Evolutionary conservation across 345 rosid genomes (phyloP), one percentile per base, ranked within the genome.

Genomic region (Gossypium thurberi): DNA sequence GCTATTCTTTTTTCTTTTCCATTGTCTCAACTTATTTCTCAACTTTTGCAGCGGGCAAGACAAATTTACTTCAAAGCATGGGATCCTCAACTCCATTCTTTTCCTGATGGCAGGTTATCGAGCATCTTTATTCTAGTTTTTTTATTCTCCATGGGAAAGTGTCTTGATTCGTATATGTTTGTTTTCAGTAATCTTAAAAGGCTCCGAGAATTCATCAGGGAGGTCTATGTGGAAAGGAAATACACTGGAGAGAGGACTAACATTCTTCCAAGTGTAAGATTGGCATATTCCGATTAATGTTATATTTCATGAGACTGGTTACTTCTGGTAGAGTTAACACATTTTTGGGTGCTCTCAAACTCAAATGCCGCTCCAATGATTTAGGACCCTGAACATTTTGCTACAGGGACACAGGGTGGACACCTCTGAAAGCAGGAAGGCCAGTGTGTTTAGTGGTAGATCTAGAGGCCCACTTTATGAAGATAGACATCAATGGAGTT

Each of bases 31-130:
- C 64, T 59, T 4, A 0, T 7, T 65, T 42, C 67, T 63, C 2
- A 12, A 33, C 53, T 2, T 55, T 69, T 74, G 62, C 44, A 95
- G 99, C 81, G 87, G 82, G 99, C 94, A 11, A 88, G 88, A 73
- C 81, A 89, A 76, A 65, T 87, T 66, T 95, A 86, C 77, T 87
- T 95, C 17, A 91, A 85, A 73, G 85, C 81, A n/a, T 88, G 97
- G 97, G 90, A 95, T 81, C 83, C 75, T 46, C 77, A 77, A 18
- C 90, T 89, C 40, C 80, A 88, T 83, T 82, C 89, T 65, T 81
- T 80, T 76, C 99, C 97, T 8, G 97, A 95, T 82, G 65, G 83
- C 88, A 95, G 97, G 98, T 95, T 70, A 74, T 61, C 82, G 28
- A 9, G 51, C 70, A n/a, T 55, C 18, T 74, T 37, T 46, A 67